Evolutionary conservation across 2,329 filamentous ascomycete genomes (phyloP).

Genomic region (Macrophomina phaseolina): DNA sequence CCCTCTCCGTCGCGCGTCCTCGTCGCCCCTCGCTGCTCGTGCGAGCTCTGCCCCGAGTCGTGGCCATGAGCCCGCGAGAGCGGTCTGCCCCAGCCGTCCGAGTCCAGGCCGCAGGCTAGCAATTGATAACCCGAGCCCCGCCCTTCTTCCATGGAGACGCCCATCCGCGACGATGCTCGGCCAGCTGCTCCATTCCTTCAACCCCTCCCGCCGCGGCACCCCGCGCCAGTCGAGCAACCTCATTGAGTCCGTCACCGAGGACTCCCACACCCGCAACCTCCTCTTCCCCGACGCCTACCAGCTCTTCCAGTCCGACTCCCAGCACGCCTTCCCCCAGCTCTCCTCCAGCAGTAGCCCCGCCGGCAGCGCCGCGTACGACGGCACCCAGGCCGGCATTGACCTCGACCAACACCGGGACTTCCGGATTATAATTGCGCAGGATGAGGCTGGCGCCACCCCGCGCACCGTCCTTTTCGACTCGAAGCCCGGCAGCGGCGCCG

Average conservation of each 20-base stretch:
- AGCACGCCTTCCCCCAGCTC: slow-evolving; percentile 30
- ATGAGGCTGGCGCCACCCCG: slow-evolving; percentile 43
- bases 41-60: slow-evolving; percentile 22
- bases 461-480: slow-evolving; percentile 51
- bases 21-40: slow-evolving; percentile 19
- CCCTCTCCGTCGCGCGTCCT: slow-evolving; percentile 17
- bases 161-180: slow-evolving; percentile 48
- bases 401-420: slow-evolving; percentile 49
- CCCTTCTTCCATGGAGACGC: slow-evolving; percentile 25
- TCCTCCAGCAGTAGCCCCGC: slow-evolving; percentile 18
- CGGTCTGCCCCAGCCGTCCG: slow-evolving; percentile 23
- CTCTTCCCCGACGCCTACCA: slow-evolving; percentile 48
- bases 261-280: slow-evolving; percentile 48
- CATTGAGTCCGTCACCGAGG: slow-evolving; percentile 47
- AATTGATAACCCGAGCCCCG: slow-evolving; percentile 12
- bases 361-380: slow-evolving; percentile 62
- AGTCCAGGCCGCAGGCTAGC: slow-evolving; percentile 27
- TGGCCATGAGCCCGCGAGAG: slow-evolving; percentile 26
- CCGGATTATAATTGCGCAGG: slow-evolving; percentile 51
- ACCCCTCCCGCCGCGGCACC: slow-evolving; percentile 38
- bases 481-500: slow-evolving; percentile 42
- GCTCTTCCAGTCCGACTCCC: slow-evolving; percentile 43
- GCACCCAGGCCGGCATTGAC: slow-evolving; percentile 49
- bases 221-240: slow-evolving; percentile 37
- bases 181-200: slow-evolving; percentile 45